Evolutionary conservation across 176 grass and related monocot genomes (phyloP).

Genomic region (Aegilops speltoides): DNA sequence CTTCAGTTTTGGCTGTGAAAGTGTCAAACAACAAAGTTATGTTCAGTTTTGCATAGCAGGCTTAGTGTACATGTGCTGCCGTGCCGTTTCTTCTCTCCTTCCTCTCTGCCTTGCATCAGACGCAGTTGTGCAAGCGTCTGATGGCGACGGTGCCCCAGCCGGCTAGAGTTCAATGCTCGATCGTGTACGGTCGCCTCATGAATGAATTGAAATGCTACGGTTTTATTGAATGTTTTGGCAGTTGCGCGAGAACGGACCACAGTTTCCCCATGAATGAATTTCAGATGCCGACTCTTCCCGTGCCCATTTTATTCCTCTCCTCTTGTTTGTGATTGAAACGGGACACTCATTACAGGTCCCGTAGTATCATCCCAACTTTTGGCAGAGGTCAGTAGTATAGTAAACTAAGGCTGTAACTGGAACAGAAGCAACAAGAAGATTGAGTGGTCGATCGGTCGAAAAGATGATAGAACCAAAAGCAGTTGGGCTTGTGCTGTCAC

Average conservation of each 20-base stretch:
- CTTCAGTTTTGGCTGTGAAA: too few relatives aligned
- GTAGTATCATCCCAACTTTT: background rate
- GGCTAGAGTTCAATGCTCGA: background rate
- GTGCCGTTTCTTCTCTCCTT: background rate
- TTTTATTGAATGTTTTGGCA: background rate
- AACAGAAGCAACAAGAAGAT: too few relatives aligned
- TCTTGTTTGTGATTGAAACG: background rate
- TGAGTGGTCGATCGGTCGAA: too few relatives aligned
- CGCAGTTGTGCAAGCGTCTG: background rate
- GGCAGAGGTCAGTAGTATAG: background rate
- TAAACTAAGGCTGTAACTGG: too few relatives aligned
- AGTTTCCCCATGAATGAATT: background rate
- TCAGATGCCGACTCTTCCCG: background rate
- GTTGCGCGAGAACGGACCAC: background rate
- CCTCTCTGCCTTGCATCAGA: background rate
- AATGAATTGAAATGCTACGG: background rate
- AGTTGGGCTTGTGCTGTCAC: background rate
- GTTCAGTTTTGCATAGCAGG: conserved; percentile 1
- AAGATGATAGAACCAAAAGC: background rate
- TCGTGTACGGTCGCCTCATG: background rate
- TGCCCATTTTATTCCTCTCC: background rate
- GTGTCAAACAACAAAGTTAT: too few relatives aligned
- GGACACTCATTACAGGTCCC: background rate
- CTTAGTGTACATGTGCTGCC: conserved; percentile 13
- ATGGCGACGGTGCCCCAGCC: background rate